These are phyloP conservation scores for Strobilomyces confusus DNA, from an alignment of 768 basidiomycete genomes.

Conservation along the genomic window DNA sequence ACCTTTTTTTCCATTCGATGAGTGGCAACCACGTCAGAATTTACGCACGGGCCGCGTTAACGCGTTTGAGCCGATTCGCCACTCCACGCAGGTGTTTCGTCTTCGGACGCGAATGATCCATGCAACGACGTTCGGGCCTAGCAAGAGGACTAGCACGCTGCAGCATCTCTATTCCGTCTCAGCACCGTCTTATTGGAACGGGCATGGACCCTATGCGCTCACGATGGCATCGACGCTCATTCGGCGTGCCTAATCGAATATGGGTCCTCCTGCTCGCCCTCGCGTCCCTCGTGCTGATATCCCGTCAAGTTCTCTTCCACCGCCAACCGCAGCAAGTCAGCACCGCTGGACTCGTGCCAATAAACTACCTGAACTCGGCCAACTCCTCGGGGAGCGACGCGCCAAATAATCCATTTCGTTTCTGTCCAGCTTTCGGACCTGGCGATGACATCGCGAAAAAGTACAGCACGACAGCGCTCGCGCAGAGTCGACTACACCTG, in stretches of 20 bases:
- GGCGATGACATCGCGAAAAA: constrained; percentile 74
- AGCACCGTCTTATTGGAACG: constrained; percentile 41
- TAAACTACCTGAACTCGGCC: constrained; percentile 77
- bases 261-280: constrained; percentile 60
- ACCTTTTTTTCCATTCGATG: not conserved
- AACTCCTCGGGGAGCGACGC: constrained; percentile 35
- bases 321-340: constrained; percentile 21
- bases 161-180: constrained; percentile 46
- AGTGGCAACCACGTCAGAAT: not conserved
- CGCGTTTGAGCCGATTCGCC: constrained; percentile 3
- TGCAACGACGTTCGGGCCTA: constrained; percentile 56
- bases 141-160: constrained; percentile 47
- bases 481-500: constrained; percentile 69
- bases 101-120: constrained; percentile 31
- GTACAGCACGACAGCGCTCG: constrained; percentile 71
- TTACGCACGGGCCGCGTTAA: not conserved
- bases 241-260: constrained; percentile 66
- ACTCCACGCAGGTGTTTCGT: constrained; percentile 1
- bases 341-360: constrained; percentile 54
- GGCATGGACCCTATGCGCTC: constrained; percentile 44
- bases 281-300: constrained; percentile 50
- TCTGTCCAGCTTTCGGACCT: constrained; percentile 86
- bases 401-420: constrained; percentile 67
- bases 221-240: constrained; percentile 50
- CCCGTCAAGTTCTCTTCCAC: constrained; percentile 50